Evolutionary conservation across 2,329 filamentous ascomycete genomes (phyloP), one percentile per base, ranked within the genome.

Genomic region (Didymella segeticola): DNA sequence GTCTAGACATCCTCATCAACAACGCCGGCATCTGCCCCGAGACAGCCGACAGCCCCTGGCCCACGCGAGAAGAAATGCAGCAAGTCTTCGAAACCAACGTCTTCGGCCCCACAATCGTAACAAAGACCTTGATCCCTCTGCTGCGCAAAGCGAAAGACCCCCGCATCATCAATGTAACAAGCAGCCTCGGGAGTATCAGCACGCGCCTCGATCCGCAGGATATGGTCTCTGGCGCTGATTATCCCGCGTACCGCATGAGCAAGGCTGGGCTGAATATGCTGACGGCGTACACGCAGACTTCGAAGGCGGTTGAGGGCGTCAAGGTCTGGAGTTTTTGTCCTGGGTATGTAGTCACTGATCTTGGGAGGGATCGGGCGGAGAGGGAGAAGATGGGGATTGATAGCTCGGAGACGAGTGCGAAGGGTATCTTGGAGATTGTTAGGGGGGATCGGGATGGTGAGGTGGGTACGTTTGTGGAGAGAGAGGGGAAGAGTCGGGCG

Each of bases 1-100:
- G 54, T 20, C 82, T 96, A 66, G 90, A 96, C 77, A 89, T 96
- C 53, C 78, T 96, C 27, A 77, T 96, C 78, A 96, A 96, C 82
- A 96, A 96, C 73, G 91, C 92, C 26, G 91, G 90, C 15, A 75
- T 83, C 7, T 75, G 77, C 15, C 37, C 47, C 2, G 53, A 64
- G 17, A 17, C 22, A 1, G 26, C 26, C 1, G 17, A 22, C 23
- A 3, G 4, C 6, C 6, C 15, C 60, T 41, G 37, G 37, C 29
- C 46, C 1, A 27, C 26, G 7, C 20, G 47, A 23, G 58, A 41
- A 2, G 33, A 33, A 14, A 5, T 48, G 20, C 27, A 20, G 3
- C 10, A 8, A 0, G 34, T 33, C 10, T 48, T 48, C 29, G 37
- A 39, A 11, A 48, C 46, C 7, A 48, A 48, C 15, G 37, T 48